These are phyloP conservation scores for Hapsidospora chrysogenum DNA, from an alignment of 495 filamentous ascomycete genomes.

Conservation along the genomic window DNA sequence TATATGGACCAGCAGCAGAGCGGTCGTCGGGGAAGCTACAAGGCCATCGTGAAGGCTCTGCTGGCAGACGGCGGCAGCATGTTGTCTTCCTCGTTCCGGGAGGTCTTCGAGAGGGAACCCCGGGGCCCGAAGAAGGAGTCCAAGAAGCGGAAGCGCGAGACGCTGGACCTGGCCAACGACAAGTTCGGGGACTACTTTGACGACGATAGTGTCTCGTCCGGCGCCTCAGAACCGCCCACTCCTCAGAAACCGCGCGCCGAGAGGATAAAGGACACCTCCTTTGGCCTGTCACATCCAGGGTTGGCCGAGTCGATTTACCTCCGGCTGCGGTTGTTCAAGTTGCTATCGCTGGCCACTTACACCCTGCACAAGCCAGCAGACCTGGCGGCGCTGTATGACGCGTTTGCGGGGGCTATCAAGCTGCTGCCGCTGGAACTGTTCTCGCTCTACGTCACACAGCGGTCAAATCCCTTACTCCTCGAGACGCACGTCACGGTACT, in stretches of 20 bases:
- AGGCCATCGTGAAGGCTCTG: conserved; percentile 24
- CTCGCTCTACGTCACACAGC: conserved; percentile 45
- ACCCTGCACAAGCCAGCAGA: conserved; percentile 20
- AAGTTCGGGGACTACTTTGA: conserved; percentile 27
- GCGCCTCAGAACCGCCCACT: conserved; percentile 15
- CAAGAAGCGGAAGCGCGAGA: conserved; percentile 36
- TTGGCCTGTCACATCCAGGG: conserved; percentile 9
- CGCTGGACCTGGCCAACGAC: conserved; percentile 27
- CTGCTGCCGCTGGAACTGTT: conserved; percentile 55
- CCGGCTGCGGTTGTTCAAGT: conserved; percentile 43
- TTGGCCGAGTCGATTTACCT: conserved; percentile 42
- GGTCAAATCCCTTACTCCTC: conserved; percentile 24
- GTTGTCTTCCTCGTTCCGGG: conserved; percentile 20
- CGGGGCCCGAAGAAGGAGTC: conserved; percentile 11
- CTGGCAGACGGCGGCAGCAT: conserved; percentile 21
- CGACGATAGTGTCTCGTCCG: conserved; percentile 14
- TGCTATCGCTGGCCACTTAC: conserved; percentile 11
- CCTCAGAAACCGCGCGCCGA: conserved; percentile 10
- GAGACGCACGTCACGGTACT: conserved; percentile 42
- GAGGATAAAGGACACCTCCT: not conserved
- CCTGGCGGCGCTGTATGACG: conserved; percentile 50
- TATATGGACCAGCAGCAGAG: conserved; percentile 21
- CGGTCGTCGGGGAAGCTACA: conserved; percentile 20
- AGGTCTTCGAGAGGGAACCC: conserved; percentile 32
- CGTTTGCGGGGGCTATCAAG: conserved; percentile 46